phyloP scores from a whole-genome alignment of 305 asterid species.

The Solanum hybrid region DNA sequence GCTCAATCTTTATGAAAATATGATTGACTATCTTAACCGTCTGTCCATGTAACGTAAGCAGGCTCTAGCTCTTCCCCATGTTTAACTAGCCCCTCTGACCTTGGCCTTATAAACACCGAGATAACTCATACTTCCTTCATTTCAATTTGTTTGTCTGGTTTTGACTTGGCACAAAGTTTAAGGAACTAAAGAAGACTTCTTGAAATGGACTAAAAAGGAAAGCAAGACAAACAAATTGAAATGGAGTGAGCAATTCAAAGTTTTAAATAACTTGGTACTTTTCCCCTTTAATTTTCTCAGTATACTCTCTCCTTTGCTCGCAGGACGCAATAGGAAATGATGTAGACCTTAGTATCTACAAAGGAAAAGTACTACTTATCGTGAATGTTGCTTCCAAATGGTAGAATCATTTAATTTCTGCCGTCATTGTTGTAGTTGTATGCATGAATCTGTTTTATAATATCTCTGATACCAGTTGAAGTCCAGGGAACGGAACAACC shows the following conservation, averaged over 20 bases:
- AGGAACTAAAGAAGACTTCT: not conserved
- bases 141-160: not conserved
- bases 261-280: not conserved
- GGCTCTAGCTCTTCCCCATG: not conserved
- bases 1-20: not conserved
- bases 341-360: constrained; percentile 43
- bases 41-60: not conserved
- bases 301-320: not conserved
- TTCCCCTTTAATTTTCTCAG: not conserved
- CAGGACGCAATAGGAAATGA: constrained; percentile 61
- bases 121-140: not conserved
- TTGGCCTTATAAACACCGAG: not conserved
- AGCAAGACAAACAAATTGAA: not conserved
- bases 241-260: not conserved
- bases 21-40: not conserved
- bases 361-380: constrained; percentile 61
- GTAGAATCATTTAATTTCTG: constrained; percentile 15
- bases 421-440: not conserved
- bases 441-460: not conserved
- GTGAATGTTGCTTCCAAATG: constrained; percentile 85
- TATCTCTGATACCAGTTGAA: not conserved
- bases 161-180: not conserved
- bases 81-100: not conserved
- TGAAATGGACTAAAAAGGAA: not conserved
- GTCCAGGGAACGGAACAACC: not conserved